Conservation (phyloP, 805 yeast genomes). For the Tanozyma kutaoensis region DNA sequence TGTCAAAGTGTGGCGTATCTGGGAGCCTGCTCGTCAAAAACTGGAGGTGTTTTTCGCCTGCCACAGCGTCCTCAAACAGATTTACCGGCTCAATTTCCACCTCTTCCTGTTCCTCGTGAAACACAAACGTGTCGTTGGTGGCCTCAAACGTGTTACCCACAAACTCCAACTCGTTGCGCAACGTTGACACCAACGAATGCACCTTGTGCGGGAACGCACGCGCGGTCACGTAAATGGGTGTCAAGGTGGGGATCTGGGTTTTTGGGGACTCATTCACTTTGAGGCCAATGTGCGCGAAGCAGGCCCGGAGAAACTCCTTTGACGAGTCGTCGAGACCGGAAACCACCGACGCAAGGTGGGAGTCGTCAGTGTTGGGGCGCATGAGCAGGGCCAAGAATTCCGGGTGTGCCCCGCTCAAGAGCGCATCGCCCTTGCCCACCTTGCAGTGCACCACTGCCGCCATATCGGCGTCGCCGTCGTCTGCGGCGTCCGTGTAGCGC, state of each 20-base stretch:
- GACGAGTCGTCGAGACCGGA: too few species aligned
- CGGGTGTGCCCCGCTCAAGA: conserved; percentile 82
- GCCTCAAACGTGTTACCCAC: conserved; percentile 29
- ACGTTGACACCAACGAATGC: conserved; percentile 19
- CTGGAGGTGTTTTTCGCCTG: conserved; percentile 7
- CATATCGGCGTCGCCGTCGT: conserved; percentile 9
- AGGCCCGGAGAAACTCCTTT: conserved; percentile 39
- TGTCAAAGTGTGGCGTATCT: conserved; percentile 64
- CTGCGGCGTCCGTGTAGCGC: conserved; percentile 45
- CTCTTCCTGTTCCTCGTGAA: conserved; percentile 21
- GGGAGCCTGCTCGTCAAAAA: conserved; percentile 32
- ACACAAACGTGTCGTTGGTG: conserved; percentile 40
- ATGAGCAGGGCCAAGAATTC: conserved; percentile 56
- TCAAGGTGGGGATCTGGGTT: too few species aligned
- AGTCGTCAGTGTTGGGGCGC: too few species aligned
- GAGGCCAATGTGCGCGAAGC: conserved; percentile 51
- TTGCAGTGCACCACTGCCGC: conserved; percentile 68
- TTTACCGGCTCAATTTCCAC: conserved; percentile 11
- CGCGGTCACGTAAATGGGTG: conserved; percentile 44
- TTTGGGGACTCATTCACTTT: too few species aligned
- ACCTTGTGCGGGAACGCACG: conserved; percentile 16
- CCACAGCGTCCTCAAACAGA: conserved; percentile 3
- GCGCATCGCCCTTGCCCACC: conserved; percentile 63
- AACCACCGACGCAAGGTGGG: too few species aligned
- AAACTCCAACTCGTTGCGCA: conserved; percentile 22